Evolutionary conservation across 768 basidiomycete species (phyloP).

Genomic region (Kockovaella imperatae): DNA sequence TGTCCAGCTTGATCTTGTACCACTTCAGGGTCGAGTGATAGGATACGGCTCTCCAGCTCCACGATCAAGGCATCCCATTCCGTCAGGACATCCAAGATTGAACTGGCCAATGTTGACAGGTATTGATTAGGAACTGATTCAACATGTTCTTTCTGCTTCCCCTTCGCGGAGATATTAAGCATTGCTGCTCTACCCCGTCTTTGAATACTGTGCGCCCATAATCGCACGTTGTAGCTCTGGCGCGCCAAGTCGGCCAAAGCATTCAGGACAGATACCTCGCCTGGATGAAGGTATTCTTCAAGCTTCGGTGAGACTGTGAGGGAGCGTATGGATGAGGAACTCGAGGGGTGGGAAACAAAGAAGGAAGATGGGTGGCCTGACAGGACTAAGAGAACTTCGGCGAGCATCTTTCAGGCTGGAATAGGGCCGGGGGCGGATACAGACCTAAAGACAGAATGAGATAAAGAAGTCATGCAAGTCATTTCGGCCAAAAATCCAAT

Average conservation of each 20-base stretch:
- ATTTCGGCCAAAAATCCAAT: too few relatives aligned
- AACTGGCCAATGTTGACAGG: conserved; percentile 67
- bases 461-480: too few relatives aligned
- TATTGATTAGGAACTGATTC: conserved; percentile 57
- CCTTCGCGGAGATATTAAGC: conserved; percentile 11
- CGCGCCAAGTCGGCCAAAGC: conserved; percentile 65
- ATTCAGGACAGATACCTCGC: conserved; percentile 77
- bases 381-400: conserved; percentile 77
- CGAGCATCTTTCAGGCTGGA: conserved; percentile 56
- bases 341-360: conserved; percentile 55
- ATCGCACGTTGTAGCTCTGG: conserved; percentile 65
- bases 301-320: conserved; percentile 56
- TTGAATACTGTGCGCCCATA: conserved; percentile 46
- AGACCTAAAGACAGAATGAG: too few relatives aligned
- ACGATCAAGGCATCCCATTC: conserved; percentile 76
- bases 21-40: conserved; percentile 63
- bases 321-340: conserved; percentile 27
- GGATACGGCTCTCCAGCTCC: conserved; percentile 69
- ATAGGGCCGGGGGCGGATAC: not conserved
- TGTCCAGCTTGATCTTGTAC: conserved; percentile 67
- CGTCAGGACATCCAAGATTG: conserved; percentile 63
- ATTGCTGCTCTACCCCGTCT: conserved; percentile 14
- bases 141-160: conserved; percentile 6
- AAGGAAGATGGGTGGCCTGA: conserved; percentile 81
- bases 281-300: conserved; percentile 70